Evolutionary conservation across 352 stramenopile genomes (phyloP).

Genomic region (Blastocystis hominis): DNA sequence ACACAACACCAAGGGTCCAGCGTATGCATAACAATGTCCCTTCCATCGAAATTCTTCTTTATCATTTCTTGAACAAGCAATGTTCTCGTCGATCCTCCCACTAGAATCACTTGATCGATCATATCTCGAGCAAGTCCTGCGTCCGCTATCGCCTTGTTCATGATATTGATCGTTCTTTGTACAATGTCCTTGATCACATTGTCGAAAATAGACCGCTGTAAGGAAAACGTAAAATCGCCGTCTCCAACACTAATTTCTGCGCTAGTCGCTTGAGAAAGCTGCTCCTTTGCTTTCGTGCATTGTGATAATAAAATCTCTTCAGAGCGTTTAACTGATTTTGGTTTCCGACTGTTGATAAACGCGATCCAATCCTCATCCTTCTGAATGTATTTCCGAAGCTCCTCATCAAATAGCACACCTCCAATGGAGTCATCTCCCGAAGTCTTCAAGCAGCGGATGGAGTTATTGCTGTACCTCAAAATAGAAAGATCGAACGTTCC

Average conservation of each 20-base stretch:
- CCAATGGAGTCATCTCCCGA: conserved; percentile 97
- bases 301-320: conserved; percentile 71
- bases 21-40: neutral
- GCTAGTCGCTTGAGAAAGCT: conserved; percentile 85
- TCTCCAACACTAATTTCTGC: conserved; percentile 88
- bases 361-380: neutral
- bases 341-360: conserved; percentile 91
- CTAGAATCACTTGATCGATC: conserved; percentile 93
- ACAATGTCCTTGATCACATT: conserved; percentile 96
- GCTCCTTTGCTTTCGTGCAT: conserved; percentile 82
- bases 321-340: conserved; percentile 88
- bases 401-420: conserved; percentile 88
- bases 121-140: conserved; percentile 85
- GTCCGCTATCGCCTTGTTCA: conserved; percentile 88
- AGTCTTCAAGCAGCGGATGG: conserved; percentile 71
- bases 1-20: conserved; percentile 96
- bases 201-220: conserved; percentile 86
- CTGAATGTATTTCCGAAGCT: neutral
- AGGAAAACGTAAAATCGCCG: conserved; percentile 81
- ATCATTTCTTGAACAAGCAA: conserved; percentile 89
- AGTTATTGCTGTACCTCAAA: conserved; percentile 58
- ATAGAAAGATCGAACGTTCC: conserved; percentile 79
- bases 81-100: conserved; percentile 93
- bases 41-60: conserved; percentile 85
- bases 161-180: conserved; percentile 82